phyloP scores from a whole-genome alignment of 345 rosid species.

The Gossypioides kirkii region DNA sequence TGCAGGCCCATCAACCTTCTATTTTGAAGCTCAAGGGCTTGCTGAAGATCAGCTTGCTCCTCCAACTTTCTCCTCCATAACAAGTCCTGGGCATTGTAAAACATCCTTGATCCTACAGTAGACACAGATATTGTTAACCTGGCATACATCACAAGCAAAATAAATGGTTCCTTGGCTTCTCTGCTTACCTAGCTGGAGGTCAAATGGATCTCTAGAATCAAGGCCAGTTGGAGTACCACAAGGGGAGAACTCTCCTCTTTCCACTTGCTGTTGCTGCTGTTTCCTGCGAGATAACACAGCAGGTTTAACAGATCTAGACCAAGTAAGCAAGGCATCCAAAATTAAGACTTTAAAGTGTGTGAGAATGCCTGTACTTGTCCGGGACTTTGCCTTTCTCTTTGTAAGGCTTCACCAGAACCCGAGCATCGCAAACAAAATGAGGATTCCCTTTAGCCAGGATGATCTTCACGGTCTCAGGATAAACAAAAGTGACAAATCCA shows the following conservation, averaged over 20 bases:
- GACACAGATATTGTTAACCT: background rate
- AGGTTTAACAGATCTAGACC: background rate
- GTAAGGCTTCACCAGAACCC: constrained; percentile 93
- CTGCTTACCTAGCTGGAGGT: constrained; percentile 46
- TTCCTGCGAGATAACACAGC: constrained; percentile 20
- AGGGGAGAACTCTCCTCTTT: constrained; percentile 58
- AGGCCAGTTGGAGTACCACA: constrained; percentile 66
- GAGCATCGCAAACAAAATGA: constrained; percentile 87
- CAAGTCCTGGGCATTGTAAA: constrained; percentile 58
- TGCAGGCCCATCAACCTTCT: constrained; percentile 77
- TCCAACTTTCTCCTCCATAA: constrained; percentile 74
- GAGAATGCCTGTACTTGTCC: constrained; percentile 71
- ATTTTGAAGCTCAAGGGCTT: constrained; percentile 71
- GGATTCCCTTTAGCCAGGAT: constrained; percentile 91
- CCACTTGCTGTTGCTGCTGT: constrained; percentile 43
- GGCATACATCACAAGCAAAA: background rate
- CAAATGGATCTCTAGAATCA: constrained; percentile 66
- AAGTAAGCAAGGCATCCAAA: background rate
- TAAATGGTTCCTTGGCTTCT: background rate
- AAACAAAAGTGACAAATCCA: constrained; percentile 84
- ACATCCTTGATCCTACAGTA: constrained; percentile 55
- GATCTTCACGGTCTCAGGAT: constrained; percentile 82
- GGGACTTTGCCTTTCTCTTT: constrained; percentile 95
- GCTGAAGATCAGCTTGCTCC: constrained; percentile 70
- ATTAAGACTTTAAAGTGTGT: background rate